Conservation (phyloP, 163 green algal genomes). For the Chloromonas sp. region DNA sequence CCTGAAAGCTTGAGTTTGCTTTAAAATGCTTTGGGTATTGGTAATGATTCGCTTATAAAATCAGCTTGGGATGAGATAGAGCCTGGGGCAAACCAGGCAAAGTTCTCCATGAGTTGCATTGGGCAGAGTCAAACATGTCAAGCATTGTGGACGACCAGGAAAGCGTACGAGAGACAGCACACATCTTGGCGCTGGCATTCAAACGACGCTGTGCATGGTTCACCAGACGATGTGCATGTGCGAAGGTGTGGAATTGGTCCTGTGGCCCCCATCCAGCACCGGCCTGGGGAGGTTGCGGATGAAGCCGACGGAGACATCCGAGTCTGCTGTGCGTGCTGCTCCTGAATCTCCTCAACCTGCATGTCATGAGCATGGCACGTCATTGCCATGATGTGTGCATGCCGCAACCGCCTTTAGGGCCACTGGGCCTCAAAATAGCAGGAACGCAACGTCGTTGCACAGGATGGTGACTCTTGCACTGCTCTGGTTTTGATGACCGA, state of each 20-base stretch:
- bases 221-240: not conserved
- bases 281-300: not conserved
- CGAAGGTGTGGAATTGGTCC: not conserved
- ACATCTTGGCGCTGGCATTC: not conserved
- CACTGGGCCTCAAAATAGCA: too few species aligned
- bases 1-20: too few species aligned
- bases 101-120: too few species aligned
- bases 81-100: too few species aligned
- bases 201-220: not conserved
- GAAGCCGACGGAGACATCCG: not conserved
- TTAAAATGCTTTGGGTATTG: too few species aligned
- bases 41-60: too few species aligned
- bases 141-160: too few species aligned
- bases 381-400: conserved; percentile 1
- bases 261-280: not conserved
- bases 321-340: not conserved
- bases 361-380: not conserved
- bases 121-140: too few species aligned
- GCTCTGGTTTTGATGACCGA: not conserved
- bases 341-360: not conserved
- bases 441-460: not conserved
- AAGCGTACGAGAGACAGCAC: not conserved
- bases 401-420: not conserved
- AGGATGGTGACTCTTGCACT: not conserved
- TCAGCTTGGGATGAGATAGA: too few species aligned